Conservation (phyloP, 1,284 basidiomycete genomes). For the Ceratobasidium sp. region DNA sequence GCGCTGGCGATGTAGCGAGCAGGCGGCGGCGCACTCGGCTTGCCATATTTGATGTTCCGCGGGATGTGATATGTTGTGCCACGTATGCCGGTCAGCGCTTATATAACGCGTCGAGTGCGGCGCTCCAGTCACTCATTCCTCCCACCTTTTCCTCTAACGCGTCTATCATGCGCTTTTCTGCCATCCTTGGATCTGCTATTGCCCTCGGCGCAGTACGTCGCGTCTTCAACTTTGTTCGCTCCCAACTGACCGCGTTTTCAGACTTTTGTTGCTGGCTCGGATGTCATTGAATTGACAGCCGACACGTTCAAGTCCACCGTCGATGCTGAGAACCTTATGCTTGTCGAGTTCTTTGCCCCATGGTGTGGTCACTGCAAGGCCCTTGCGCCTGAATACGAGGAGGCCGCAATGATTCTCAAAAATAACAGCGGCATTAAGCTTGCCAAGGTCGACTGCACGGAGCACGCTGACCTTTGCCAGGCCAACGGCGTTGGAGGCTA, state of each 20-base stretch:
- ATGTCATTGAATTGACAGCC: conserved; percentile 82
- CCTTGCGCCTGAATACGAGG: conserved; percentile 93
- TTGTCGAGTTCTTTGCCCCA: conserved; percentile 97
- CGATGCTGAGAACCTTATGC: conserved; percentile 76
- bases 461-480: conserved; percentile 87
- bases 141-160: conserved; percentile 20
- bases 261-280: conserved; percentile 65
- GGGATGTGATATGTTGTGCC: conserved; percentile 5
- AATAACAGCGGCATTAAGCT: conserved; percentile 84
- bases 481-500: conserved; percentile 88
- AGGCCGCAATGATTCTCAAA: conserved; percentile 93
- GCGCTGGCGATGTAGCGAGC: conserved; percentile 25
- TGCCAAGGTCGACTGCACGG: conserved; percentile 96
- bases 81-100: conserved; percentile 38
- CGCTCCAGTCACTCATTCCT: conserved; percentile 2
- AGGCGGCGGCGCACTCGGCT: conserved; percentile 24
- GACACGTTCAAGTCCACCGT: conserved; percentile 78
- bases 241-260: conserved; percentile 61
- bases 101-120: conserved; percentile 32
- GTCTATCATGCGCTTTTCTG: conserved; percentile 69
- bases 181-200: conserved; percentile 60
- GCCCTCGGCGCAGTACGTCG: conserved; percentile 56
- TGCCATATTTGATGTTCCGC: conserved; percentile 14
- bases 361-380: conserved; percentile 96
- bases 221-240: background rate